Evolutionary conservation across 306 rosid species (phyloP), one percentile per base, ranked within the genome.

Genomic region (Begonia fuchsioides): DNA sequence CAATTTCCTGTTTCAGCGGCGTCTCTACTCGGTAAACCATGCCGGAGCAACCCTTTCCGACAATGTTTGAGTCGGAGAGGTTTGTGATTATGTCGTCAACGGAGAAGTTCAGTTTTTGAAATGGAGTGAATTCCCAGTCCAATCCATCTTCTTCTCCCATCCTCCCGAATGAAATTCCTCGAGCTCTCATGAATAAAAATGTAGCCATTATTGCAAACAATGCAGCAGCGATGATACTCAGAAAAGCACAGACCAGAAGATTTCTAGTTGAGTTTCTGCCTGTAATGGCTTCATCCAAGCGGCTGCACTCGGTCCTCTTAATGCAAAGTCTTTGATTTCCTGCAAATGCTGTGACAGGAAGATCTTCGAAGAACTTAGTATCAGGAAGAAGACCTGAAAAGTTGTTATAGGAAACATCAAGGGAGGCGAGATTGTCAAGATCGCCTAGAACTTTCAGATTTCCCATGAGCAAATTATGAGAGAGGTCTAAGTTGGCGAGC

Each of bases 21-120:
- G 96, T 88, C 77, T 88, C 96, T 7, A 88, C 93, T 1, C 88
- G 81, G 64, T 78, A 88, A 68, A 88, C 96, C 50, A 88, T 17
- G 9, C 96, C 96, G 0, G 96, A 88, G 53, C 86, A 66, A 44
- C 96, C 96, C 62, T 74, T 83, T 67, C 96, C 96, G 0, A 88
- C 76, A 32, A 88, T 57, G 68, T 74, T 88, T 14, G 93, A 76
- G 53, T 83, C 96, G 2, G 93, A 71, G 51, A 88, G 70, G 68
- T 65, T 62, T 13, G 88, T 52, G 56, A 81, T 53, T 44, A 88
- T 68, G 44, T 88, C 94, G 52, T 59, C 68, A 39, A 83, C 76
- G 32, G 93, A 67, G 76, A 88, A 88, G 63, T 72, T 78, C 50
- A 88, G 68, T 53, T 80, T 88, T 39, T 88, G 96, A 69, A 88